These are phyloP conservation scores for Themeda triandra DNA, from an alignment of 176 grass and related monocot genomes.

Conservation along the genomic window DNA sequence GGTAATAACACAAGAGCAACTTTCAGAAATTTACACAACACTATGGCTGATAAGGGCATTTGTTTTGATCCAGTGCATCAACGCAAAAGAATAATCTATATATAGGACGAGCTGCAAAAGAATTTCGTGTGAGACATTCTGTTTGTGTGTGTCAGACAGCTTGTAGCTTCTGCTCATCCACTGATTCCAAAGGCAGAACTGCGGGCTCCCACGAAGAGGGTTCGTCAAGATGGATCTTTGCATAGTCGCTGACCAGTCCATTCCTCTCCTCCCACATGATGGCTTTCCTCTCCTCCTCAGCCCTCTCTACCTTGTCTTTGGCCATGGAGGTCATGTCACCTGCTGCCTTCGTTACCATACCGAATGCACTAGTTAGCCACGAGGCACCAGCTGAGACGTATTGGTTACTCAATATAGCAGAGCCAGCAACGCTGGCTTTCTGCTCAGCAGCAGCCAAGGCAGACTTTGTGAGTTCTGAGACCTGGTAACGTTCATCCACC, in stretches of 20 bases:
- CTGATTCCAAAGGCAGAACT: conserved; percentile 66
- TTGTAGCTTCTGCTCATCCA: conserved; percentile 71
- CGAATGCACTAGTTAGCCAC: conserved; percentile 72
- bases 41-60: not conserved
- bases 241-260: conserved; percentile 73
- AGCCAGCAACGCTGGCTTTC: conserved; percentile 63
- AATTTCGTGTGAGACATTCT: not conserved
- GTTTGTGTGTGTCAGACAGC: conserved; percentile 40
- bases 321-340: conserved; percentile 74
- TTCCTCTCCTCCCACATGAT: conserved; percentile 74
- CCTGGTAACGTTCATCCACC: conserved; percentile 80
- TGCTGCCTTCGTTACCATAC: conserved; percentile 76
- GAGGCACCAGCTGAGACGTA: conserved; percentile 89
- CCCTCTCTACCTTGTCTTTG: conserved; percentile 83
- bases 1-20: not conserved
- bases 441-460: conserved; percentile 81
- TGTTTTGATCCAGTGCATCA: not conserved
- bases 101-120: conserved; percentile 32
- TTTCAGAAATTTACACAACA: conserved; percentile 44
- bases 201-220: conserved; percentile 61
- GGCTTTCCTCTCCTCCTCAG: conserved; percentile 82
- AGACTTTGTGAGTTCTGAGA: conserved; percentile 69
- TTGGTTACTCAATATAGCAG: conserved; percentile 73
- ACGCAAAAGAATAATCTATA: conserved; percentile 34
- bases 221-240: conserved; percentile 82